Evolutionary conservation across 192 early-diverging fungal genomes (phyloP).

Genomic region (Entomortierella beljakovae): DNA sequence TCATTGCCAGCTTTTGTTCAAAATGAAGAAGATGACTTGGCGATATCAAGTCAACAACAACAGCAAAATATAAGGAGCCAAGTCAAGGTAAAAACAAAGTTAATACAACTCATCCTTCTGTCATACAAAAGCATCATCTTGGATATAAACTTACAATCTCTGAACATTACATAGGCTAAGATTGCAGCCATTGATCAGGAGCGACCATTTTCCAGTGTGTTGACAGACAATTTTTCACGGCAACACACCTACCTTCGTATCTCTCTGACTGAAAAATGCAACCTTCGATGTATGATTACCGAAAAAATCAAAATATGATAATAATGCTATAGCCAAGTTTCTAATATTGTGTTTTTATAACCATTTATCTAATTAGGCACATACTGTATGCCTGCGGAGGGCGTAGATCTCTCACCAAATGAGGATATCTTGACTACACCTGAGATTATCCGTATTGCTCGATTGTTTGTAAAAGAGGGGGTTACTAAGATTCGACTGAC

Average conservation of each 20-base stretch:
- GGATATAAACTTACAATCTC: neutral
- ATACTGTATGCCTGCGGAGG: conserved; percentile 97
- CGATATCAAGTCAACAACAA: neutral
- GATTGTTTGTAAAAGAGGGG: conserved; percentile 88
- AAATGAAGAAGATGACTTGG: conserved; percentile 14
- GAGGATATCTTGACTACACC: conserved; percentile 77
- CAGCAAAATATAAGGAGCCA: conserved; percentile 9
- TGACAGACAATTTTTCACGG: conserved; percentile 86
- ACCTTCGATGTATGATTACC: conserved; percentile 91
- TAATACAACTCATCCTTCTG: neutral
- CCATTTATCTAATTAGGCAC: conserved; percentile 62
- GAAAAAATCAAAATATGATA: too few relatives aligned
- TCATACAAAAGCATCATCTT: neutral
- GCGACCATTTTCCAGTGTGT: conserved; percentile 55
- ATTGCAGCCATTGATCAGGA: conserved; percentile 57
- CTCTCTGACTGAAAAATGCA: conserved; percentile 94
- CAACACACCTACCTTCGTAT: conserved; percentile 96
- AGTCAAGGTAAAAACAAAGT: conserved; percentile 14
- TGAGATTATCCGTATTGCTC: conserved; percentile 86
- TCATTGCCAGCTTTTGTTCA: conserved; percentile 32
- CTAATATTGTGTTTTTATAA: too few relatives aligned
- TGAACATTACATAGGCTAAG: conserved; percentile 28
- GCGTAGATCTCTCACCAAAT: conserved; percentile 76
- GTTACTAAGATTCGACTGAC: conserved; percentile 96
- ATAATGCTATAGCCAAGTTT: too few relatives aligned